Base-by-base conservation (phyloP, 2,329 filamentous ascomycete genomes). In the Aspergillus amoenus region DNA sequence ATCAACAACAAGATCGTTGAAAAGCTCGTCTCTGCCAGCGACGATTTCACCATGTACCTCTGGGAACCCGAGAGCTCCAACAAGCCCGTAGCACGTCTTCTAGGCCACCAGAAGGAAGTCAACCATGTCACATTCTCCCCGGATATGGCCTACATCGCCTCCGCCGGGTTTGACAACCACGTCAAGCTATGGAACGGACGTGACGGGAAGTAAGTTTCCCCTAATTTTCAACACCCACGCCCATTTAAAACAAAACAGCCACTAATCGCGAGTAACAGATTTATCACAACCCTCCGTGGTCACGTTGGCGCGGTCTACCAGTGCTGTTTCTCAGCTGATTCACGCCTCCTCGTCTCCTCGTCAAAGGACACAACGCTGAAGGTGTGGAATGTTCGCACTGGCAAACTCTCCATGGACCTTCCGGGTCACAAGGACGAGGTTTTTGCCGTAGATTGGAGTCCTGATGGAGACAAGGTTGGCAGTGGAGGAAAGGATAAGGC, bases 41-140 rank as follows among this genome's bases (percentile, higher is more conserved):
- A 97, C 70, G 94, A 99, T 73, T 96, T 93, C 73, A 96, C 93
- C 5, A 93, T 99, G 84, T 96, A 92, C 71, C 82, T 99, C 7
- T 99, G 93, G 93, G 90, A 95, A 59, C 93, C 93, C 0, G 81
- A 87, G 9, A 82, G 81, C 43, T 87, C 88, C 4, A 90, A 82
- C 7, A 97, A 97, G 73, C 93, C 93, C 0, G 80, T 97, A 3
- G 89, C 90, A n/a, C 83, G 92, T 34, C 84, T 97, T 76, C 77
- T 91, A n/a, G 94, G 94, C 2, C 94, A 99, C 69, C 91, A 97
- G 73, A 97, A 97, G 77, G 90, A 93, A 70, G 93, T 97, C 65
- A 97, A 97, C 73, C 90, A 97, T 71, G 93, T 97, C 47, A 89
- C 88, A 0, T 97, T 97, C 76, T 96, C 91, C 1, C 92, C 93